Conservation (phyloP, 768 basidiomycete species). For the Coprinellus micaceus region DNA sequence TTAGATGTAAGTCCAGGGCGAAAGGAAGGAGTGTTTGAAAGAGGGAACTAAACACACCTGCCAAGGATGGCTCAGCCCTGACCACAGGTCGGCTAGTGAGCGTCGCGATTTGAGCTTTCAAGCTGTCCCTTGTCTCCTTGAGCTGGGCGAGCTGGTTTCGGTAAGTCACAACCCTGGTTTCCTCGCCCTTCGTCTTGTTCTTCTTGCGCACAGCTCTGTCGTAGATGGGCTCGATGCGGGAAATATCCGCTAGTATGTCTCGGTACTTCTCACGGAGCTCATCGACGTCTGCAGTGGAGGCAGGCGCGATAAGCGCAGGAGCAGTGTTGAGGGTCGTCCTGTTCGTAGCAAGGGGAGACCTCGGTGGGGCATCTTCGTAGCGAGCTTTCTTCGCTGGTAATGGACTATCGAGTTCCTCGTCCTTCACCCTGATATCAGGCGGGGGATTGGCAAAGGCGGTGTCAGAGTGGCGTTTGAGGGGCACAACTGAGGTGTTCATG, state of each 20-base stretch:
- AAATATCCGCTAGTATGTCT: slow-evolving; percentile 13
- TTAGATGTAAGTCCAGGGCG: too few species aligned
- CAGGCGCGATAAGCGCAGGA: neutral
- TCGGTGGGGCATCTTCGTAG: neutral
- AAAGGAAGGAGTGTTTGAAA: too few species aligned
- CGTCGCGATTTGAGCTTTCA: neutral
- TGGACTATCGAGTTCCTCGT: neutral
- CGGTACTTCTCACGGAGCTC: slow-evolving; percentile 14
- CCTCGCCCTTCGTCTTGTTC: slow-evolving; percentile 13
- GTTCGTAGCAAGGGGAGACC: slow-evolving; percentile 5
- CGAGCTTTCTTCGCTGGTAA: slow-evolving; percentile 7
- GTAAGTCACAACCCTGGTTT: slow-evolving; percentile 6
- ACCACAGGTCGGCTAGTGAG: too few species aligned
- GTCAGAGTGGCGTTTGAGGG: slow-evolving; percentile 36
- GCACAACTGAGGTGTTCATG: slow-evolving; percentile 24
- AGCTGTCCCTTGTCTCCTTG: neutral
- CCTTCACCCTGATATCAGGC: slow-evolving; percentile 6
- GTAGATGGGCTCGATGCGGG: slow-evolving; percentile 7
- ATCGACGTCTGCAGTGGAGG: slow-evolving; percentile 11
- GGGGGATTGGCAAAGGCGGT: slow-evolving; percentile 25
- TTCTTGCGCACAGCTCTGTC: slow-evolving; percentile 13
- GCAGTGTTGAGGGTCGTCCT: neutral
- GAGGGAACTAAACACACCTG: too few species aligned
- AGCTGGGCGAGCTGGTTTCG: neutral
- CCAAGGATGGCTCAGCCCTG: too few species aligned